These are phyloP conservation scores for Lenwebbia sp. DNA, from an alignment of 345 rosid species.

Conservation along the genomic window DNA sequence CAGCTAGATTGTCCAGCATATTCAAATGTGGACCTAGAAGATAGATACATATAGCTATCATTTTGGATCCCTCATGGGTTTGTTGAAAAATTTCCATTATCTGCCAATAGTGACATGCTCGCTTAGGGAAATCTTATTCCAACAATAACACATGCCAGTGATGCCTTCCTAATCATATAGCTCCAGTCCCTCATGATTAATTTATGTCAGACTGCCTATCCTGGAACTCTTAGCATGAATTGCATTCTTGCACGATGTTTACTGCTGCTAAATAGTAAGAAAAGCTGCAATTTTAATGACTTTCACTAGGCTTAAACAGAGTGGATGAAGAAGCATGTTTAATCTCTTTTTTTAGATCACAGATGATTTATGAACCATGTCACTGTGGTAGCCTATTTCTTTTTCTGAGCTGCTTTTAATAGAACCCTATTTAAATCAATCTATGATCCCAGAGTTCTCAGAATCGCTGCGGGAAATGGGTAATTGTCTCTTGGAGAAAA, in stretches of 20 bases:
- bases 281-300: not conserved
- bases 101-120: not conserved
- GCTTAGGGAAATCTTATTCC: not conserved
- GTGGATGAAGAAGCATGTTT: not conserved
- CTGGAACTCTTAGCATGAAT: not conserved
- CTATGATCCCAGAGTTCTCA: conserved; percentile 65
- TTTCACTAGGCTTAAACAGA: not conserved
- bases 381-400: not conserved
- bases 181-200: not conserved
- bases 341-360: not conserved
- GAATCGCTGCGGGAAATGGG: conserved; percentile 96
- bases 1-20: not conserved
- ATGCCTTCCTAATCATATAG: not conserved
- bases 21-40: not conserved
- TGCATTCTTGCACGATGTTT: not conserved
- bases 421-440: not conserved
- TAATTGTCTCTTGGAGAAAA: conserved; percentile 65
- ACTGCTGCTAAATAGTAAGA: not conserved
- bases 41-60: not conserved
- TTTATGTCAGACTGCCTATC: not conserved
- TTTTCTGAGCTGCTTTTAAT: not conserved
- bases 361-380: not conserved
- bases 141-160: not conserved
- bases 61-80: not conserved
- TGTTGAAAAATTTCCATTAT: not conserved